These are phyloP conservation scores for Yarrowia yakushimensis DNA, from an alignment of 805 yeast species.

Conservation along the genomic window DNA sequence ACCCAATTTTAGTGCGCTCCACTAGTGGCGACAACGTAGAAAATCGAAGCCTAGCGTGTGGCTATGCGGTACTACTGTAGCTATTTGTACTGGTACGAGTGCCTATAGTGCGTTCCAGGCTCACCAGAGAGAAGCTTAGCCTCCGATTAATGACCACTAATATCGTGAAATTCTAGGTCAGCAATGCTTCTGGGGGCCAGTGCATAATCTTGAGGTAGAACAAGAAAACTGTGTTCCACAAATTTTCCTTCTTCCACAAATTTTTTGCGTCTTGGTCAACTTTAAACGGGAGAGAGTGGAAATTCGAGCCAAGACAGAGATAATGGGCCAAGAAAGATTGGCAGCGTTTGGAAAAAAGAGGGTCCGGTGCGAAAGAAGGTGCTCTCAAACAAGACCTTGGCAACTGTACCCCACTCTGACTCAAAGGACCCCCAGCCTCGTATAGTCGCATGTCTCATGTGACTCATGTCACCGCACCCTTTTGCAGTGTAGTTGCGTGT, in stretches of 20 bases:
- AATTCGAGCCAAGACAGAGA: not conserved
- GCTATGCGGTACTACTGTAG: not conserved
- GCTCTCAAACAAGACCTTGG: not conserved
- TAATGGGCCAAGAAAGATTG: not conserved
- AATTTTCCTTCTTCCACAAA: not conserved
- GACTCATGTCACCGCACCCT: not conserved
- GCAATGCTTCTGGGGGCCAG: not conserved
- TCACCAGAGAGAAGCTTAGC: no score
- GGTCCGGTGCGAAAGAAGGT: not conserved
- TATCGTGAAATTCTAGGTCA: not conserved
- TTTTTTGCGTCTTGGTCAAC: not conserved
- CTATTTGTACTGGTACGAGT: no score
- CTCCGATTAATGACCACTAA: not conserved
- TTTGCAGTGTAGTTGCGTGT: not conserved
- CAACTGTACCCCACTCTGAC: not conserved
- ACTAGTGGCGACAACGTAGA: no score
- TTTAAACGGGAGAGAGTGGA: not conserved
- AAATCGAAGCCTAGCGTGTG: no score
- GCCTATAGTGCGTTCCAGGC: no score
- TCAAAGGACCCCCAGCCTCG: not conserved
- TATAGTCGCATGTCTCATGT: conserved; percentile 4
- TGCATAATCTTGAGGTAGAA: conserved; percentile 5
- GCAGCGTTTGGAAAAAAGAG: not conserved
- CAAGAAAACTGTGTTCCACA: not conserved
- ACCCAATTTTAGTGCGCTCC: no score